Evolutionary conservation across 106 monocot species (phyloP).

Genomic region (Dioscorea dumetorum): DNA sequence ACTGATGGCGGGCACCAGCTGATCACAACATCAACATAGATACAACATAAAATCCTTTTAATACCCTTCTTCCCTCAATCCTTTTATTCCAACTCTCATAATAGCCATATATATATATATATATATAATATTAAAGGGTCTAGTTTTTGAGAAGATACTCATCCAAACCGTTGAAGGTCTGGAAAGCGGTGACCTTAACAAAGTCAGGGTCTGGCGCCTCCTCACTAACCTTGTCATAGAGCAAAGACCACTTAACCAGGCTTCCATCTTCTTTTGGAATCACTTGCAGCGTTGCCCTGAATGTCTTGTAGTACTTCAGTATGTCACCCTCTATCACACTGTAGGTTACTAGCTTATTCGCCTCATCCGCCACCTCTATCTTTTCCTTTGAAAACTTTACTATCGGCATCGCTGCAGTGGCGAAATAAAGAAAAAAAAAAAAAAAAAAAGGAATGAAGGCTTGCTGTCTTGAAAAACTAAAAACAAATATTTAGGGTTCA

Average conservation of each 20-base stretch:
- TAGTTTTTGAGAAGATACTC: slow-evolving; percentile 52
- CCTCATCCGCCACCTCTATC: slow-evolving; percentile 33
- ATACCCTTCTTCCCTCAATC: no score
- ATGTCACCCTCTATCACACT: slow-evolving; percentile 49
- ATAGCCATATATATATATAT: no score
- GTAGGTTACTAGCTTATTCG: slow-evolving; percentile 35
- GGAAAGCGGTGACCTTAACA: slow-evolving; percentile 24
- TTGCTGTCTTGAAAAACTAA: no score
- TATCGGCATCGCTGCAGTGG: slow-evolving; percentile 33
- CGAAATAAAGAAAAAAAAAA: no score
- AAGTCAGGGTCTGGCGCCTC: slow-evolving; percentile 48
- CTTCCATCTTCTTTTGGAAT: slow-evolving; percentile 28
- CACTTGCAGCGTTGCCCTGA: slow-evolving; percentile 34
- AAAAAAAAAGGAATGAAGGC: no score
- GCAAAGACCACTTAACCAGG: slow-evolving; percentile 32
- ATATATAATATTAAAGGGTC: not conserved
- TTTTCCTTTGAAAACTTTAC: slow-evolving; percentile 50
- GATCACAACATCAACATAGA: no score
- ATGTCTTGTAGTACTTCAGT: slow-evolving; percentile 20
- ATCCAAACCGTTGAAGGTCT: slow-evolving; percentile 57
- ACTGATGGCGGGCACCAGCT: no score
- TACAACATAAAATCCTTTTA: no score
- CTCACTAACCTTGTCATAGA: slow-evolving; percentile 38
- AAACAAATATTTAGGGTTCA: no score
- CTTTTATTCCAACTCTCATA: no score